Conservation (phyloP, 2,329 filamentous ascomycete genomes). For the Amphichorda felina region DNA sequence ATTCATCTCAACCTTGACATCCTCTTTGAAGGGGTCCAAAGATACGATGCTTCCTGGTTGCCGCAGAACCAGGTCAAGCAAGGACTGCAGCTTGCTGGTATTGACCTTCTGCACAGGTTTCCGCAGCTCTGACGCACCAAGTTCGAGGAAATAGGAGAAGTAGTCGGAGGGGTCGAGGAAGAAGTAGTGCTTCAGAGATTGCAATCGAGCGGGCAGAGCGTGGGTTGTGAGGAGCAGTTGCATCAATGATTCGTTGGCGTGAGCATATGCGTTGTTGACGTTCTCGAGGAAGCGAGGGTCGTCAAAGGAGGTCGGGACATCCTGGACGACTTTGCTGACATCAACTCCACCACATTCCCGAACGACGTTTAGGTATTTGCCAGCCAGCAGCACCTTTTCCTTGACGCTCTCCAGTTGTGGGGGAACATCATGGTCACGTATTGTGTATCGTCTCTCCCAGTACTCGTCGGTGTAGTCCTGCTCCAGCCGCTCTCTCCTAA, state of each 20-base stretch:
- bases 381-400: constrained; percentile 87
- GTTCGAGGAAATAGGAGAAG: constrained; percentile 94
- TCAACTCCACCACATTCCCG: constrained; percentile 94
- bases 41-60: constrained; percentile 91
- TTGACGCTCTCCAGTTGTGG: constrained; percentile 85
- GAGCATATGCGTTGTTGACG: constrained; percentile 86
- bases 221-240: constrained; percentile 87
- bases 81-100: constrained; percentile 81
- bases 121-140: constrained; percentile 77
- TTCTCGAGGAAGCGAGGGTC: constrained; percentile 90
- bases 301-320: constrained; percentile 87
- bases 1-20: constrained; percentile 96
- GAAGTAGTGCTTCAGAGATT: constrained; percentile 96
- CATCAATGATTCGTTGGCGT: constrained; percentile 89
- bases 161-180: constrained; percentile 97
- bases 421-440: constrained; percentile 82
- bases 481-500: constrained; percentile 78
- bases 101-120: constrained; percentile 86
- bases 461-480: constrained; percentile 98
- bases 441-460: constrained; percentile 95
- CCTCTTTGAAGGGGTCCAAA: constrained; percentile 94
- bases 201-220: constrained; percentile 72
- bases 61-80: constrained; percentile 92
- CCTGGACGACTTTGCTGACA: constrained; percentile 74
- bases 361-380: constrained; percentile 96